These are phyloP conservation scores for Trypanosoma lewisi DNA, from an alignment of 208 protist genomes.

Conservation along the genomic window DNA sequence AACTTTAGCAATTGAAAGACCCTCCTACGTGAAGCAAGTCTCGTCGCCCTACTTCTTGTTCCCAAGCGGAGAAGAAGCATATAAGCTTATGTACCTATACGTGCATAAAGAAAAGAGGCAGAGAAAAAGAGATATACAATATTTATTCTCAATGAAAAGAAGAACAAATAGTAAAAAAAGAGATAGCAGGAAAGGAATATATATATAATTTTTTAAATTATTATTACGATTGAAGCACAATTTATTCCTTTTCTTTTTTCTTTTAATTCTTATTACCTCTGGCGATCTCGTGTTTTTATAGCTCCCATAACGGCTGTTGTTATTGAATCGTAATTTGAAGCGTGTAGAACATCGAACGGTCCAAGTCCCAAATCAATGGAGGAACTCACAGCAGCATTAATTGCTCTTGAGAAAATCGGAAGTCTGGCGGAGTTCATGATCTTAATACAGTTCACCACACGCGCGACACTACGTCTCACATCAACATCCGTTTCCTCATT, in stretches of 20 bases:
- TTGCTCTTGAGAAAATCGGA: slow-evolving; percentile 55
- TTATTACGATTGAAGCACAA: no score
- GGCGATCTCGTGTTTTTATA: slow-evolving; percentile 14
- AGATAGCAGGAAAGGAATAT: no score
- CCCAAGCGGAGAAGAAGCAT: no score
- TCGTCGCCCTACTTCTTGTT: no score
- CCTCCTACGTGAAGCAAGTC: no score
- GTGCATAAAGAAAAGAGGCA: no score
- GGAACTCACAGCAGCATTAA: slow-evolving; percentile 47
- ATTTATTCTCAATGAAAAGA: background rate
- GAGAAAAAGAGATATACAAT: no score
- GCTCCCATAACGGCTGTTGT: slow-evolving; percentile 18
- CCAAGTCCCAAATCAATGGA: slow-evolving; percentile 53
- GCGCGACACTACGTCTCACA: slow-evolving; percentile 46
- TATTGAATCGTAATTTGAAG: slow-evolving; percentile 33
- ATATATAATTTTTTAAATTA: no score
- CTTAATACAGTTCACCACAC: slow-evolving; percentile 78
- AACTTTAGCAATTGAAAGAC: background rate
- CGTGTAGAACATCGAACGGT: slow-evolving; percentile 53
- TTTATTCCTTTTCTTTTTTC: no score
- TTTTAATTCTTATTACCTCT: slow-evolving; percentile 8
- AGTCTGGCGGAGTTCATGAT: slow-evolving; percentile 40
- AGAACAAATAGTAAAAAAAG: background rate
- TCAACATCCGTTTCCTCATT: slow-evolving; percentile 11
- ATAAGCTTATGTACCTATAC: no score